Percentiles rank a stretch among this genome's conserved stretches.
phyloP scores from a whole-genome alignment of 306 rosid species.

The Astragalus membranaceus region DNA sequence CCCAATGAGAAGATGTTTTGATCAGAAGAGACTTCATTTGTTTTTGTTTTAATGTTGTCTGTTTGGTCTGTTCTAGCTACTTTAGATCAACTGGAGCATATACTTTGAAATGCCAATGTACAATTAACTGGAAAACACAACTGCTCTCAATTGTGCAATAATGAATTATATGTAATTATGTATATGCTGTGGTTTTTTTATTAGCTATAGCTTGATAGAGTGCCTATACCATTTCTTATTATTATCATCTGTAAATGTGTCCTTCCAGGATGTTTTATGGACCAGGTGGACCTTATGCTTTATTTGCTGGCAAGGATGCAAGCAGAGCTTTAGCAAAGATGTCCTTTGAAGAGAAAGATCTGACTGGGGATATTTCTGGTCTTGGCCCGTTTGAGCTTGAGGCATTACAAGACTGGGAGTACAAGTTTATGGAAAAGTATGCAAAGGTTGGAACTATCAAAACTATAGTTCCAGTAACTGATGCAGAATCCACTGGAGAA shows the following conservation, averaged over 20 bases:
- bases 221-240: not conserved
- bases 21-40: not conserved
- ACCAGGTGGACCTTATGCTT: conserved; percentile 93
- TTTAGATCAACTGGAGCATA: not conserved
- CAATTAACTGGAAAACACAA: conserved; percentile 19
- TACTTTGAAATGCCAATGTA: not conserved
- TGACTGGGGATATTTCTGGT: conserved; percentile 79
- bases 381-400: conserved; percentile 75
- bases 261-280: conserved; percentile 86
- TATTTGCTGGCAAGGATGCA: conserved; percentile 96
- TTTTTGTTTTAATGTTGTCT: not conserved
- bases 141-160: conserved; percentile 34
- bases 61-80: not conserved
- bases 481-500: conserved; percentile 38
- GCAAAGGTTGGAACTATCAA: conserved; percentile 74
- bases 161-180: conserved; percentile 29
- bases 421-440: conserved; percentile 84
- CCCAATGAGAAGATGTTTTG: not conserved
- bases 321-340: conserved; percentile 97
- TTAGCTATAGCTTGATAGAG: not conserved
- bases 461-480: conserved; percentile 35
- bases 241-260: conserved; percentile 17
- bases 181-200: conserved; percentile 6
- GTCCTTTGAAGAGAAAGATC: conserved; percentile 91
- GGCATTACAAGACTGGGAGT: conserved; percentile 95